phyloP scores from a whole-genome alignment of 108 stramenopile species.

The Bacterosira constricta region DNA sequence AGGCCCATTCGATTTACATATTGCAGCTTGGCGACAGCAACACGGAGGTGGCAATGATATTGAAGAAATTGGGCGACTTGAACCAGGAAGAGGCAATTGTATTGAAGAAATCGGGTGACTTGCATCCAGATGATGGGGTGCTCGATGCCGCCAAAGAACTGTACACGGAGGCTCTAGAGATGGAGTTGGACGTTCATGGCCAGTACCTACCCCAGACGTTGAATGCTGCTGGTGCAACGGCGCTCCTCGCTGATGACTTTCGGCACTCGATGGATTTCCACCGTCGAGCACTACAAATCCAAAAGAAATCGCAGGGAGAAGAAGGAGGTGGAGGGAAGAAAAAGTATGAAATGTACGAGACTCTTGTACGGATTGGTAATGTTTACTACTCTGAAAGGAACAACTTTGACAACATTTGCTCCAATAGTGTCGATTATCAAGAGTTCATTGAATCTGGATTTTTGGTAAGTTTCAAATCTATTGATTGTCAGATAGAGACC shows the following conservation, averaged over 20 bases:
- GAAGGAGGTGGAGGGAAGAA: constrained; percentile 21
- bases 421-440: constrained; percentile 65
- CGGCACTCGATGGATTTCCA: constrained; percentile 72
- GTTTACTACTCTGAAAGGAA: constrained; percentile 82
- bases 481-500: no score
- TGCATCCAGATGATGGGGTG: constrained; percentile 39
- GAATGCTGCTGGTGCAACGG: constrained; percentile 60
- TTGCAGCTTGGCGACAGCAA: constrained; percentile 14
- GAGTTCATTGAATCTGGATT: constrained; percentile 80
- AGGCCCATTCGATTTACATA: constrained; percentile 29
- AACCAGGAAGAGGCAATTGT: constrained; percentile 43
- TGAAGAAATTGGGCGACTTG: constrained; percentile 37
- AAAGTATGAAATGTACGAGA: constrained; percentile 65
- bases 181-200: constrained; percentile 53
- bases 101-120: constrained; percentile 24
- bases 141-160: constrained; percentile 58
- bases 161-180: constrained; percentile 57
- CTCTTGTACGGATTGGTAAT: constrained; percentile 73
- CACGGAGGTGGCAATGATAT: constrained; percentile 25
- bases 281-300: constrained; percentile 65
- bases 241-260: constrained; percentile 56
- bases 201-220: constrained; percentile 64
- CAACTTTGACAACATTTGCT: constrained; percentile 56
- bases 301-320: constrained; percentile 63
- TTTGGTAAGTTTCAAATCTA: no score